phyloP scores from a whole-genome alignment of 345 rosid species.

The Dipteronia dyeriana region DNA sequence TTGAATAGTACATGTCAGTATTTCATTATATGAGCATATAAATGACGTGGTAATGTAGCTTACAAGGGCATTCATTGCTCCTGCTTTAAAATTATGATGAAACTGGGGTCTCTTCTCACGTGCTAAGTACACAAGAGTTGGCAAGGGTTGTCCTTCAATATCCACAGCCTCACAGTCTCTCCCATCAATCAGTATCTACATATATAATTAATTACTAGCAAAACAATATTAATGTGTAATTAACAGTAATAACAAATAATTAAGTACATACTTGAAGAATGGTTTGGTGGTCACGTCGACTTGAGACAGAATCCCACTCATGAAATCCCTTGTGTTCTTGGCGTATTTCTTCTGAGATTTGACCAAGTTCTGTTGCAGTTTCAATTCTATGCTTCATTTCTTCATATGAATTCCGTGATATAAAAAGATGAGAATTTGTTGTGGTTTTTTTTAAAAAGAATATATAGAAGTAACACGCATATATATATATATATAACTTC shows the following conservation, averaged over 20 bases:
- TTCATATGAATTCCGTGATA: conserved; percentile 35
- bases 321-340: conserved; percentile 33
- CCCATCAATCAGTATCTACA: conserved; percentile 30
- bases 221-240: too few relatives aligned
- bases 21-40: too few relatives aligned
- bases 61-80: conserved; percentile 54
- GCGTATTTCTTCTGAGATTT: conserved; percentile 28
- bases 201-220: neutral
- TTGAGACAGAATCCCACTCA: conserved; percentile 32
- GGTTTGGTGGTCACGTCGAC: conserved; percentile 37
- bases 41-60: neutral
- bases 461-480: neutral
- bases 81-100: conserved; percentile 55
- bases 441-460: too few relatives aligned
- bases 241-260: neutral
- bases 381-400: conserved; percentile 34
- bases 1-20: neutral
- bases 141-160: conserved; percentile 27
- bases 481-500: neutral
- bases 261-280: conserved; percentile 40
- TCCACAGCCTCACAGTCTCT: conserved; percentile 28
- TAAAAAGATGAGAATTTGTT: conserved; percentile 8
- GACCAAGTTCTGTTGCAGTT: conserved; percentile 26
- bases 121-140: conserved; percentile 48
- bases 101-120: conserved; percentile 46